Conservation (phyloP, 2,329 filamentous ascomycete species). For the Fusarium poae region DNA sequence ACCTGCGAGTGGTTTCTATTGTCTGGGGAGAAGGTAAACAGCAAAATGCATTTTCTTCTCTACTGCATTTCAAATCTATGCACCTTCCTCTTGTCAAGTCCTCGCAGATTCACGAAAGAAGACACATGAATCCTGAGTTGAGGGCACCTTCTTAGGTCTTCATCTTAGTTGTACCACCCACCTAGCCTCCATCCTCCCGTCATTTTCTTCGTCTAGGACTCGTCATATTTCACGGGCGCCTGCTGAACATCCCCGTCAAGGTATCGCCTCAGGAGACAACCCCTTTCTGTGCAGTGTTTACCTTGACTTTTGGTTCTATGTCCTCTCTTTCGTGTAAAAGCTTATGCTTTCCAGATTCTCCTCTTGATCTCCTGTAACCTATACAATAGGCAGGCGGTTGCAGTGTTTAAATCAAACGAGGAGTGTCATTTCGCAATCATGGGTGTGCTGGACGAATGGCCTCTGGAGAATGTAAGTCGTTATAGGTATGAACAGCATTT, state of each 20-base stretch:
- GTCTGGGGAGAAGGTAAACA: neutral
- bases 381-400: no score
- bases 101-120: neutral
- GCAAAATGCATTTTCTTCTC: neutral
- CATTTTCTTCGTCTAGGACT: conserved; percentile 3
- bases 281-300: conserved; percentile 2
- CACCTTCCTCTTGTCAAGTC: neutral
- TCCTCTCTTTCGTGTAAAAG: neutral
- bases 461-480: conserved; percentile 58
- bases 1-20: neutral
- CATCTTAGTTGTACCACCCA: conserved; percentile 4
- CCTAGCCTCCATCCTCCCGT: neutral
- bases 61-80: neutral
- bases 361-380: neutral
- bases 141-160: neutral
- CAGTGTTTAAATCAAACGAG: neutral
- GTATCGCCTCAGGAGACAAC: conserved; percentile 2
- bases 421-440: conserved; percentile 51
- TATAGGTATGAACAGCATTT: neutral
- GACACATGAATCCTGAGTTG: neutral
- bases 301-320: neutral
- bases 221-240: conserved; percentile 25
- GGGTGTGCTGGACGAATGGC: conserved; percentile 63
- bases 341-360: neutral
- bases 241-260: conserved; percentile 11